Conservation (phyloP, 2,329 filamentous ascomycete genomes). For the Plenodomus lindquistii region DNA sequence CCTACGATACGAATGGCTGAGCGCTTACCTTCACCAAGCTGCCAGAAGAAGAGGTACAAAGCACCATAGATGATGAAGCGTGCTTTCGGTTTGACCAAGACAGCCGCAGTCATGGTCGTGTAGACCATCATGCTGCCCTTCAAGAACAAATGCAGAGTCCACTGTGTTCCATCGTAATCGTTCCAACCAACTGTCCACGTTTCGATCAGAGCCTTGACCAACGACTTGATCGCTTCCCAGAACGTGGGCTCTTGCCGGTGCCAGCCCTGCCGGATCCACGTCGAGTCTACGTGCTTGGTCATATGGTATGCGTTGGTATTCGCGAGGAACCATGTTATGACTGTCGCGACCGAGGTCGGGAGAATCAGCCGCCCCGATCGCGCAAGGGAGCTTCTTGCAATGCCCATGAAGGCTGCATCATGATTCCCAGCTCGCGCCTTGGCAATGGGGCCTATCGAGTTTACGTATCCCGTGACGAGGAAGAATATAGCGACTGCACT, state of each 20-base stretch:
- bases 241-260: constrained; percentile 40
- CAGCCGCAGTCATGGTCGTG: constrained; percentile 47
- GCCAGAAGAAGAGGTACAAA: constrained; percentile 48
- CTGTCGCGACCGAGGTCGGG: constrained; percentile 59
- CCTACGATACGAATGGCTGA: background rate
- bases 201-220: constrained; percentile 36
- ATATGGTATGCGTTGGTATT: constrained; percentile 62
- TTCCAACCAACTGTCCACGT: constrained; percentile 48
- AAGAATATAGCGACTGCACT: constrained; percentile 45
- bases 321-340: constrained; percentile 59
- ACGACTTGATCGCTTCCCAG: constrained; percentile 35
- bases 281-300: constrained; percentile 61
- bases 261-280: constrained; percentile 57
- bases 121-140: constrained; percentile 50
- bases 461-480: constrained; percentile 67
- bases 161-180: constrained; percentile 50
- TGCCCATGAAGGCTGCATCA: constrained; percentile 57
- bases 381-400: constrained; percentile 62
- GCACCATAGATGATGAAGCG: constrained; percentile 41
- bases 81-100: constrained; percentile 43
- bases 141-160: constrained; percentile 49
- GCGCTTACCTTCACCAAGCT: constrained; percentile 37
- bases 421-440: constrained; percentile 59
- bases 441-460: constrained; percentile 63
- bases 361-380: constrained; percentile 62